These are phyloP conservation scores for Coemansia sp. DNA, from an alignment of 192 early-diverging fungal species.

Conservation along the genomic window DNA sequence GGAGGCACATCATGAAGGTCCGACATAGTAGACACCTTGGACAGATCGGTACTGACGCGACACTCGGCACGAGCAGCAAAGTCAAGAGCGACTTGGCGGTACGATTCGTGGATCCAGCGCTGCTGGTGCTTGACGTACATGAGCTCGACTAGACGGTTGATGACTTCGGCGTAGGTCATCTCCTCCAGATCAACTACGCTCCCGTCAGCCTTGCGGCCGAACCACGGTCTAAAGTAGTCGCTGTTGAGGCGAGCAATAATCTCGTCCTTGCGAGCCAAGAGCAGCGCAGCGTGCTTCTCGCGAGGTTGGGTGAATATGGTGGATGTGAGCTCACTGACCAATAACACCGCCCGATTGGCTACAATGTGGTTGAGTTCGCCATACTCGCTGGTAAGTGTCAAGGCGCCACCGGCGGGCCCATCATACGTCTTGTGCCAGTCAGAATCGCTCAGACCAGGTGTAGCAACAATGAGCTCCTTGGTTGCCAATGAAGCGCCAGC, in stretches of 20 bases:
- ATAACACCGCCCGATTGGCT: slow-evolving; percentile 73
- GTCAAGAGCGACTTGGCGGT: slow-evolving; percentile 72
- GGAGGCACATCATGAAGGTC: not conserved
- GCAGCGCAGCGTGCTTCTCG: slow-evolving; percentile 69
- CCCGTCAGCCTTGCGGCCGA: slow-evolving; percentile 79
- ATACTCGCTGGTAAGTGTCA: slow-evolving; percentile 83
- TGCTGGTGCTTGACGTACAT: slow-evolving; percentile 73
- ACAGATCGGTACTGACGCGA: slow-evolving; percentile 33
- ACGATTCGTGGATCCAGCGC: slow-evolving; percentile 79
- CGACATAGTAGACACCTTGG: not conserved
- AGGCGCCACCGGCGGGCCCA: slow-evolving; percentile 72
- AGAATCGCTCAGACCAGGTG: slow-evolving; percentile 73
- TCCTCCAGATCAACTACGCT: slow-evolving; percentile 75
- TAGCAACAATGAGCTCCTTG: slow-evolving; percentile 84
- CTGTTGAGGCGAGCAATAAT: slow-evolving; percentile 82
- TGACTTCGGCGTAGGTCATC: slow-evolving; percentile 92
- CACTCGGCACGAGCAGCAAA: slow-evolving; percentile 83
- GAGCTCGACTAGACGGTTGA: slow-evolving; percentile 78
- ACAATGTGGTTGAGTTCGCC: slow-evolving; percentile 93
- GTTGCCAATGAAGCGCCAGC: slow-evolving; percentile 69
- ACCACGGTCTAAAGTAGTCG: slow-evolving; percentile 80
- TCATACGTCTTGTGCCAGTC: slow-evolving; percentile 86
- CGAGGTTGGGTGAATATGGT: slow-evolving; percentile 79
- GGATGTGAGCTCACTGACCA: slow-evolving; percentile 80
- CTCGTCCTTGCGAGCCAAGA: slow-evolving; percentile 70